phyloP scores from a whole-genome alignment of 2,329 filamentous ascomycete genomes.

The Aspergillus latus region DNA sequence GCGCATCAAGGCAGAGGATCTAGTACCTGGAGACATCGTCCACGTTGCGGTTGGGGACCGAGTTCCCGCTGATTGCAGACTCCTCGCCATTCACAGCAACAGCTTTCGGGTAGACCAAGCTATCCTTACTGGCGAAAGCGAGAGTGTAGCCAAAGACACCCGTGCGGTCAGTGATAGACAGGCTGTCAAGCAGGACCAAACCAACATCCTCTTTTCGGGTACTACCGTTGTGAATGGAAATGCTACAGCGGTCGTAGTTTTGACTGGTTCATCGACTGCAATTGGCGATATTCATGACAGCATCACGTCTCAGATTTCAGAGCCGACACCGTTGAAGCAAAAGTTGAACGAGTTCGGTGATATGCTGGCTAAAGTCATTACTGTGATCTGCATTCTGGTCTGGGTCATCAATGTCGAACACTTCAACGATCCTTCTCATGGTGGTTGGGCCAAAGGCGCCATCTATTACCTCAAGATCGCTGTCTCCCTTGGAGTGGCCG shows the following conservation, averaged over 20 bases:
- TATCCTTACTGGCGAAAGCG: conserved; percentile 94
- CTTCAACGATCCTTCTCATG: conserved; percentile 92
- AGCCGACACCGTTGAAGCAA: conserved; percentile 95
- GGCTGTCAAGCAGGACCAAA: conserved; percentile 94
- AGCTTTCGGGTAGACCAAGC: conserved; percentile 96
- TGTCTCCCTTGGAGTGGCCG: conserved; percentile 94
- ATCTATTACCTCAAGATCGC: conserved; percentile 99
- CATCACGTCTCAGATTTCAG: conserved; percentile 96
- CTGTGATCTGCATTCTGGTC: conserved; percentile 90
- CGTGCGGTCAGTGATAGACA: conserved; percentile 68
- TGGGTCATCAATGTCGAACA: conserved; percentile 99
- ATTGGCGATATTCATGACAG: conserved; percentile 99
- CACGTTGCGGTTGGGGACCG: conserved; percentile 86
- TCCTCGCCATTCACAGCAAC: conserved; percentile 91
- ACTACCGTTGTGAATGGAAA: conserved; percentile 95
- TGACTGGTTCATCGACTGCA: conserved; percentile 86
- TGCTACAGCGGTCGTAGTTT: conserved; percentile 83
- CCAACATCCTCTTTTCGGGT: conserved; percentile 97
- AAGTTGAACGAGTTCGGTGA: conserved; percentile 99
- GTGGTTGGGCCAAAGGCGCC: conserved; percentile 91
- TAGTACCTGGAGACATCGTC: conserved; percentile 92
- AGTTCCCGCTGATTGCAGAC: conserved; percentile 89
- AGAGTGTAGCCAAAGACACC: conserved; percentile 88
- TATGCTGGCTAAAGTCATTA: conserved; percentile 94
- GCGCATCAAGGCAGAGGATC: conserved; percentile 89